phyloP scores from a whole-genome alignment of 306 rosid genomes.

The Trifolium subterraneum region DNA sequence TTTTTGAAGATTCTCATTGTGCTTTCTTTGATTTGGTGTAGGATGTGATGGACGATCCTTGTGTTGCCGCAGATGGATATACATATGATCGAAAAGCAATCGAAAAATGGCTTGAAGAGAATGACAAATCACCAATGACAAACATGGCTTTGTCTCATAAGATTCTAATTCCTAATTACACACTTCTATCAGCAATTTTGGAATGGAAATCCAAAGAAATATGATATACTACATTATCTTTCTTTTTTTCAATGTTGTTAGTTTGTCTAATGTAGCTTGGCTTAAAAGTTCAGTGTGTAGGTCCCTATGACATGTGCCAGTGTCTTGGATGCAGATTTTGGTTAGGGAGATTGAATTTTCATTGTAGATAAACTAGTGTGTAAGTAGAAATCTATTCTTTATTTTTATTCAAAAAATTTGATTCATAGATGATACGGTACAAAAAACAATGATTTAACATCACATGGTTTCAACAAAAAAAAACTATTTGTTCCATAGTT shows the following conservation, averaged over 20 bases:
- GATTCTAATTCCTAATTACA: slow-evolving; percentile 75
- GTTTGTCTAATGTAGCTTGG: slow-evolving; percentile 25
- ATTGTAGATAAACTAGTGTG: no score
- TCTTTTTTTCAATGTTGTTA: slow-evolving; percentile 16
- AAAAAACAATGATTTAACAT: no score
- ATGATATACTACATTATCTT: slow-evolving; percentile 28
- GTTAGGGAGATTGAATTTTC: slow-evolving; percentile 25
- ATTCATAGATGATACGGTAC: no score
- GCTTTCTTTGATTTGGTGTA: slow-evolving; percentile 45
- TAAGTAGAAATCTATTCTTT: no score
- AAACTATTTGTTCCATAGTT: no score
- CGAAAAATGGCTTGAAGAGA: slow-evolving; percentile 70
- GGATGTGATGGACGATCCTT: slow-evolving; percentile 94
- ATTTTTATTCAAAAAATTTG: no score
- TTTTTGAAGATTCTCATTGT: neutral
- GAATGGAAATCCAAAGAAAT: slow-evolving; percentile 75
- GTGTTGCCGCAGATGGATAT: slow-evolving; percentile 96
- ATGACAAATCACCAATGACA: slow-evolving; percentile 80
- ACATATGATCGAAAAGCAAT: slow-evolving; percentile 83
- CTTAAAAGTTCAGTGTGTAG: slow-evolving; percentile 13
- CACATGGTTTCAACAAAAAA: no score
- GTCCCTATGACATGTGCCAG: neutral
- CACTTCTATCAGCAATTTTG: slow-evolving; percentile 85
- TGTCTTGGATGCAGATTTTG: slow-evolving; percentile 35
- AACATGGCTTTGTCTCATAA: slow-evolving; percentile 70